phyloP scores from a whole-genome alignment of 768 basidiomycete genomes.

The Zangia roseola region DNA sequence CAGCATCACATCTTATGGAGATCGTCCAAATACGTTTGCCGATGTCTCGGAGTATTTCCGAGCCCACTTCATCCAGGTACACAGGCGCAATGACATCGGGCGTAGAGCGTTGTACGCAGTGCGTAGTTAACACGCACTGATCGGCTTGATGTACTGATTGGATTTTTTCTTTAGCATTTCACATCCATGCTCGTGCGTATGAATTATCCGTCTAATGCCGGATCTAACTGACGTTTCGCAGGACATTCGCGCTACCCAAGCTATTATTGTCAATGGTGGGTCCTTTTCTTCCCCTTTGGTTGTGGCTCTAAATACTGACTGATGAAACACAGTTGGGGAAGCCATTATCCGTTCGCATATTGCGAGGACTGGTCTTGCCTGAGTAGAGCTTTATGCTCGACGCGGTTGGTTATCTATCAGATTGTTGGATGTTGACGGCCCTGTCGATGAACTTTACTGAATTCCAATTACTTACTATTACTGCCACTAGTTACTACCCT shows the following conservation, averaged over 20 bases:
- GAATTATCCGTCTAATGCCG: not conserved
- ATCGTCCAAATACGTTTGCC: constrained; percentile 68
- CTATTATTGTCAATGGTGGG: constrained; percentile 61
- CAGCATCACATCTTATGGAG: constrained; percentile 77
- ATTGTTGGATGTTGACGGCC: constrained; percentile 13
- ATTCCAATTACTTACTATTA: constrained; percentile 18
- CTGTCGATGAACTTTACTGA: constrained; percentile 11
- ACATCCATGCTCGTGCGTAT: constrained; percentile 63
- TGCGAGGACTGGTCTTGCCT: constrained; percentile 46
- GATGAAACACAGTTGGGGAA: constrained; percentile 50
- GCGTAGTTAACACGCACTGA: constrained; percentile 31
- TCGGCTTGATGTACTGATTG: constrained; percentile 8
- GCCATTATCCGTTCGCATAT: constrained; percentile 67
- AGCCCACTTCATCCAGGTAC: constrained; percentile 79
- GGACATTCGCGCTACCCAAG: constrained; percentile 68
- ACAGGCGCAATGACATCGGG: constrained; percentile 61
- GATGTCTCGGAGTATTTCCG: constrained; percentile 76
- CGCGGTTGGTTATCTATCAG: constrained; percentile 4
- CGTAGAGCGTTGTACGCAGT: constrained; percentile 64
- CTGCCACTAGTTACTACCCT: constrained; percentile 29
- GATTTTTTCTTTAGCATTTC: constrained; percentile 48
- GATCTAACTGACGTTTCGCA: constrained; percentile 22
- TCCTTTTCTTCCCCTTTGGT: constrained; percentile 4
- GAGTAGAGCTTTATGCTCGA: constrained; percentile 2
- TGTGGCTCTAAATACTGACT: constrained; percentile 2